Evolutionary conservation across 495 filamentous ascomycete species (phyloP), one percentile per base, ranked within the genome.

Genomic region (Corynascus novoguineensis): DNA sequence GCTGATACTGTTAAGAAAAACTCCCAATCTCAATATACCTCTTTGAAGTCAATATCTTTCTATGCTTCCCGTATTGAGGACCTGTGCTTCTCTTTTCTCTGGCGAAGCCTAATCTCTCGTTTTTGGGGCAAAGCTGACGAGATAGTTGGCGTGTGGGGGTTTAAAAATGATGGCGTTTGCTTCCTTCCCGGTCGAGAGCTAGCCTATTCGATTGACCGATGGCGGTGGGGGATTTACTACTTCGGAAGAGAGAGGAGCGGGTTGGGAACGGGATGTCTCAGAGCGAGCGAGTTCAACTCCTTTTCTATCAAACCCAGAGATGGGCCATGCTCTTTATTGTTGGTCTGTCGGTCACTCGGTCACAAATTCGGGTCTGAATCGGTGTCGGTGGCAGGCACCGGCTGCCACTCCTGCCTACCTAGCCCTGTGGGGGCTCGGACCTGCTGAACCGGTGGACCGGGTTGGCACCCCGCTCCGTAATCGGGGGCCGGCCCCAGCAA

Each of bases 381-480:
- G 37, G 50, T 42, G 15, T 54, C 38, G 28, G 38, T 22, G 28
- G 24, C 27, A 29, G 27, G 2, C 38, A 24, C 38, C 51, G 51
- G 51, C 40, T 45, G 38, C 17, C 44, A 14, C 52, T 42, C 41
- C 52, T 35, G 52, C 35, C n/a, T n/a, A n/a, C n/a, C n/a, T n/a
- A n/a, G 35, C 35, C 14, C 10, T n/a, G 40, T 44, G 40, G 52
- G 52, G 53, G 31, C 8, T 12, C 61, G 63, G 58, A 59, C 17
- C 19, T 32, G 38, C 45, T 50, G 32, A 35, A 31, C 31, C 34
- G 45, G 48, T 29, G 28, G 41, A 46, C 52, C 40, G 52, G 37
- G 3, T 17, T 17, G 11, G 6, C 32, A n/a, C 49, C 56, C 56
- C 56, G 56, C 56, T 58, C 56, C 56, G 56, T 42, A 32, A 58